Evolutionary conservation across 2,329 filamentous ascomycete species (phyloP).

Genomic region (Talaromyces pinophilus): DNA sequence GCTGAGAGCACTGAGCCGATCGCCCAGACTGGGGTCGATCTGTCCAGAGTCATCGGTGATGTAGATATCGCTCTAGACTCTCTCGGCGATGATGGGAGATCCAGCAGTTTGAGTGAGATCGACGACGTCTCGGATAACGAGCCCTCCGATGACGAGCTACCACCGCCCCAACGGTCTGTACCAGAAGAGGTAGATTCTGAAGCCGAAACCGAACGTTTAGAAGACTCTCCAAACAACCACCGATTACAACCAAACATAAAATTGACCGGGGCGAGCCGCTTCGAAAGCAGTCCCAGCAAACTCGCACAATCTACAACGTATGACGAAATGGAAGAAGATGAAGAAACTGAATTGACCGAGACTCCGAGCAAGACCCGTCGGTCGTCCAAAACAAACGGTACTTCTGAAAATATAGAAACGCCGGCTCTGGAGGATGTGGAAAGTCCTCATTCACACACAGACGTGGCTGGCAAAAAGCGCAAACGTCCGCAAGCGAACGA

Average conservation of each 20-base stretch:
- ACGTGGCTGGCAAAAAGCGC: conserved; percentile 42
- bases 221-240: conserved; percentile 75
- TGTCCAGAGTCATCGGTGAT: conserved; percentile 41
- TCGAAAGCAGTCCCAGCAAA: conserved; percentile 75
- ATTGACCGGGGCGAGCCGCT: conserved; percentile 55
- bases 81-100: conserved; percentile 66
- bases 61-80: conserved; percentile 41
- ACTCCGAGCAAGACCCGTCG: conserved; percentile 44
- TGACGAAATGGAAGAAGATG: conserved; percentile 53
- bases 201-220: conserved; percentile 90
- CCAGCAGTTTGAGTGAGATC: conserved; percentile 90
- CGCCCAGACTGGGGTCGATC: conserved; percentile 36
- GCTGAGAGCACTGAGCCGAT: conserved; percentile 40
- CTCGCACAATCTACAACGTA: conserved; percentile 61
- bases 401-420: conserved; percentile 19
- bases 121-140: conserved; percentile 76
- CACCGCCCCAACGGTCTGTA: conserved; percentile 48
- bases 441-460: conserved; percentile 27
- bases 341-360: conserved; percentile 47
- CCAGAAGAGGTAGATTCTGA: conserved; percentile 72
- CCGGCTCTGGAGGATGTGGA: conserved; percentile 30
- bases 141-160: conserved; percentile 54
- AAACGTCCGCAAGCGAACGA: conserved; percentile 43
- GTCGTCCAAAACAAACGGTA: conserved; percentile 36
- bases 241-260: conserved; percentile 62